Conservation (phyloP, 345 rosid genomes). For the Trapa incisa region DNA sequence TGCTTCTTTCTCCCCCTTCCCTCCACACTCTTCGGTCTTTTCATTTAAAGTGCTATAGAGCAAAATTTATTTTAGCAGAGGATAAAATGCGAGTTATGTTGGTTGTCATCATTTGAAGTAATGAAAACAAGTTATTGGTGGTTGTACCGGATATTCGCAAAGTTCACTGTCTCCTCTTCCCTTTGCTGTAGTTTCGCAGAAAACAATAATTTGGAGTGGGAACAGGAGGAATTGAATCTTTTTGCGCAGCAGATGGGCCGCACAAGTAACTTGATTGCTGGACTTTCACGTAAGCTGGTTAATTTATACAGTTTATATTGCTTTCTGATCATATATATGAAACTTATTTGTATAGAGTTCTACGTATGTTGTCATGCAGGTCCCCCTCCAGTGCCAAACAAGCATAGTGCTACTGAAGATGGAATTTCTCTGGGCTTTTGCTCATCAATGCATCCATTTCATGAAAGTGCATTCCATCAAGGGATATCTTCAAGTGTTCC, state of each 20-base stretch:
- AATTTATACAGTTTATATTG: neutral
- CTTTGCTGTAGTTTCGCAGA: constrained; percentile 21
- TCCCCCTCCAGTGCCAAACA: constrained; percentile 31
- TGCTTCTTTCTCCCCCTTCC: neutral
- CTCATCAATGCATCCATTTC: constrained; percentile 27
- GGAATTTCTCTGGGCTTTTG: constrained; percentile 41
- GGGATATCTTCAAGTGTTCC: constrained; percentile 56
- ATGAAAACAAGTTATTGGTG: neutral
- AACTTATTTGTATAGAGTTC: constrained; percentile 13
- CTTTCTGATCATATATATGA: neutral
- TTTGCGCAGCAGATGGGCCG: constrained; percentile 23
- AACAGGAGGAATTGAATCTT: constrained; percentile 19
- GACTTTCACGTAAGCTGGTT: constrained; percentile 27
- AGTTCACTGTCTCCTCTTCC: constrained; percentile 1
- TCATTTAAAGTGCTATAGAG: neutral
- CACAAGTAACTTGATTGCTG: constrained; percentile 18
- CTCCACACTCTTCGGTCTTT: neutral
- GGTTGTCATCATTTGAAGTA: neutral
- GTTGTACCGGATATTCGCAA: neutral
- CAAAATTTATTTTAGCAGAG: neutral
- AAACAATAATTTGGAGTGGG: constrained; percentile 19
- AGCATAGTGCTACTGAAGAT: constrained; percentile 38
- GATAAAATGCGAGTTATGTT: too few relatives aligned
- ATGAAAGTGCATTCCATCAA: constrained; percentile 37
- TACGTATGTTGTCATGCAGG: constrained; percentile 10